Base-by-base conservation (phyloP, 257 asterid species). In the Nicotiana otophora region DNA sequence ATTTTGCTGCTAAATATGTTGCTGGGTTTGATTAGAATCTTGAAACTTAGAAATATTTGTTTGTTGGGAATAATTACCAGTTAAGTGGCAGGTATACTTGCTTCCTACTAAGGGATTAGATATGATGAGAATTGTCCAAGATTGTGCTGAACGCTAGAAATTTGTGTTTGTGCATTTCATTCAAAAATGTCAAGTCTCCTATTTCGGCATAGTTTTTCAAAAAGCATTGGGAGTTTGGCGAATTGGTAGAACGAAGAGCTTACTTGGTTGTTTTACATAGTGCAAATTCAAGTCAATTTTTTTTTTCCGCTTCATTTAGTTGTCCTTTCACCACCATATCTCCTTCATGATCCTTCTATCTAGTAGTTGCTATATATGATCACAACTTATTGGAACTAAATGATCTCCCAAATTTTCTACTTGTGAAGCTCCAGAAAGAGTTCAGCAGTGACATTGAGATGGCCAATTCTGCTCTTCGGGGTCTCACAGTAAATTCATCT, bases 401-500 rank as follows among this genome's bases (percentile, higher is more conserved):
- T 1, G 58, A 53, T 53, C 58, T 53, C 19, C 58, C 1, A 53
- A 53, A 11, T 14, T 83, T 78, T 84, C 82, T 70, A 64, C 84
- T 57, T 80, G 76, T 86, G 80, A 82, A 95, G 98, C 91, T 95
- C 58, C 92, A 89, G 10, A 93, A 93, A 89, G 98, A 95, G 84
- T 95, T 95, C 89, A 93, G 90, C 85, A 90, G 92, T 86, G 98
- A 95, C 3, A 88, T 90, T 81, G 98, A 93, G 42, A 84, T 95
- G 3, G 92, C 91, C 11, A 78, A 81, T 64, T 85, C 94, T 69
- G 94, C 97, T 81, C 51, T 93, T 46, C 90, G 94, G 64, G 88
- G 88, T 63, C 84, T 93, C 83, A 33, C 92, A 2, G 89, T 87
- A 66, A 98, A 95, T 82, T 39, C 92, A 66, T 86, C 97, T 82